Percentiles rank a stretch among this genome's conserved stretches.
These are phyloP conservation scores for Phyllosticta citribraziliensis DNA, from an alignment of 2,329 filamentous ascomycete species.

Conservation along the genomic window DNA sequence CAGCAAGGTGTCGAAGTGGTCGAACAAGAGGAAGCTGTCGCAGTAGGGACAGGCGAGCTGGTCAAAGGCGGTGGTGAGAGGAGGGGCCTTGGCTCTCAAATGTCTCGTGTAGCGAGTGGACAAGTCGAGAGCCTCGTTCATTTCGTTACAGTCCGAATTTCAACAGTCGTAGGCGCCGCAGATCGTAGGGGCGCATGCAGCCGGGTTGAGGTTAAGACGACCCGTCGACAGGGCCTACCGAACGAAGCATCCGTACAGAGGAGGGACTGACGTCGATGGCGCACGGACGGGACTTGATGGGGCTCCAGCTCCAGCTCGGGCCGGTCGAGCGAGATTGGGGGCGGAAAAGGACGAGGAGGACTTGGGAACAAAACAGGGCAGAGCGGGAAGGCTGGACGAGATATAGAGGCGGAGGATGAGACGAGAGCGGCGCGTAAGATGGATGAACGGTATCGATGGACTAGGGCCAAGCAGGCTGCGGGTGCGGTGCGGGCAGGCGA, in stretches of 20 bases:
- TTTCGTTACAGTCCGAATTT: constrained; percentile 3
- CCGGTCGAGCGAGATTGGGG: neutral
- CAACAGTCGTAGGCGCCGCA: constrained; percentile 2
- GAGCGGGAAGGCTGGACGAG: neutral
- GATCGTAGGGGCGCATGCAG: constrained; percentile 2
- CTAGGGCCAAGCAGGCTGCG: too few species aligned
- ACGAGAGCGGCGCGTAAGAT: neutral
- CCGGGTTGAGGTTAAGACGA: neutral
- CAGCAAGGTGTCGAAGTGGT: constrained; percentile 17
- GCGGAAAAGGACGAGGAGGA: neutral
- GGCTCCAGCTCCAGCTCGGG: neutral
- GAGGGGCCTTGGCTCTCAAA: neutral
- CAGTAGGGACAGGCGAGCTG: constrained; percentile 21
- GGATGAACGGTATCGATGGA: neutral
- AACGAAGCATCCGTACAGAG: neutral
- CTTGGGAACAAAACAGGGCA: neutral
- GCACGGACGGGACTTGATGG: neutral
- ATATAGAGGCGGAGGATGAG: constrained; percentile 3
- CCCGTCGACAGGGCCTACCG: constrained; percentile 13
- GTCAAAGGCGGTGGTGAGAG: neutral
- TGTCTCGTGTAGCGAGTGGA: neutral
- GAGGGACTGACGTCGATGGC: neutral
- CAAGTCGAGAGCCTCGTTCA: constrained; percentile 6
- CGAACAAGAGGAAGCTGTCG: constrained; percentile 20
- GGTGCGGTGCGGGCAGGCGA: too few species aligned